Conservation (phyloP, 2,329 filamentous ascomycete species). For the Alternaria dauci region DNA sequence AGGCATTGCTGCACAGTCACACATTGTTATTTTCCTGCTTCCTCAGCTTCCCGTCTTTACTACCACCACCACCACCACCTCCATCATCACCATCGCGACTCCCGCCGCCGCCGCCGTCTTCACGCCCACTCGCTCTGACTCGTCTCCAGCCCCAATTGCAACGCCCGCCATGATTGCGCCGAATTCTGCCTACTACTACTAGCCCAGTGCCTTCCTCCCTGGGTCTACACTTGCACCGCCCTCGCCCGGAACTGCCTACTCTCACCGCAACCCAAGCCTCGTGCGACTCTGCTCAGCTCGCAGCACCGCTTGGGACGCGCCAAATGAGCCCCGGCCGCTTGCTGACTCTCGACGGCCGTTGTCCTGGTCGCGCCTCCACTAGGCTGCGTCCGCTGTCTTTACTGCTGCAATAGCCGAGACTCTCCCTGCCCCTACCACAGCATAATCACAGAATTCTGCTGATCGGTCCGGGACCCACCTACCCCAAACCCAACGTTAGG, state of each 20-base stretch:
- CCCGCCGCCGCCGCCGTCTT: conserved; percentile 10
- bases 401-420: conserved; percentile 29
- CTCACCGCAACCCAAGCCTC: conserved; percentile 22
- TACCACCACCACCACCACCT: conserved; percentile 11
- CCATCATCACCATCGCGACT: conserved; percentile 10
- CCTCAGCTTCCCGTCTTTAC: conserved; percentile 20
- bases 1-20: conserved; percentile 14
- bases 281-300: conserved; percentile 21
- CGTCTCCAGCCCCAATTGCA: conserved; percentile 16
- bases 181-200: conserved; percentile 27
- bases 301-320: conserved; percentile 32
- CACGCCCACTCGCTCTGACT: not conserved
- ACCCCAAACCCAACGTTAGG: conserved; percentile 31
- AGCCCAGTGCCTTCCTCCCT: conserved; percentile 25
- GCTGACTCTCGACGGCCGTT: conserved; percentile 40
- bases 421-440: conserved; percentile 27
- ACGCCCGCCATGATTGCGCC: conserved; percentile 32
- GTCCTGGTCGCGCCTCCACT: conserved; percentile 36
- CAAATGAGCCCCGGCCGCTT: conserved; percentile 41
- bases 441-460: conserved; percentile 37
- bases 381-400: conserved; percentile 30
- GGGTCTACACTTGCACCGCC: conserved; percentile 17
- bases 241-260: conserved; percentile 15
- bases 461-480: conserved; percentile 38
- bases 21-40: conserved; percentile 17